Evolutionary conservation across 208 protist genomes (phyloP), one percentile per base, ranked within the genome.

Genomic region (Trypanosomatidae sp.): DNA sequence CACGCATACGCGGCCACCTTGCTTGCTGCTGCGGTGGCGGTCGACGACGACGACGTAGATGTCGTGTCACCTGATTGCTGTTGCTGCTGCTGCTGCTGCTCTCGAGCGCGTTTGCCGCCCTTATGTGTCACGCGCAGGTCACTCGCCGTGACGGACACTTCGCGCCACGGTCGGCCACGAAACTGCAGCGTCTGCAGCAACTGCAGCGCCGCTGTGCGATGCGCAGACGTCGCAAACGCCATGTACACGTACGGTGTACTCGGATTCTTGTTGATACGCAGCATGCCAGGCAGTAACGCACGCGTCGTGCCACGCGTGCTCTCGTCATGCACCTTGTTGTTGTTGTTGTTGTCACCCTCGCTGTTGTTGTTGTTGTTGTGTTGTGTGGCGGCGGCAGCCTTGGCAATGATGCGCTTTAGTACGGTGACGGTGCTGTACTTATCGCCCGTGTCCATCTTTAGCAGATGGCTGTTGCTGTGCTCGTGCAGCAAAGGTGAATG

Each of bases 391-490:
- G 63, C 63, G 3, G 87, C 41, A 4, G 75, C 48, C 33, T 88
- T 89, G 10, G 54, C 53, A 23, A 92, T 89, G 23, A 67, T 45
- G 53, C 84, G 87, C 47, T 81, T 84, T 35, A 94, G 58, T 5
- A 70, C 55, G 1, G 59, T 51, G 4, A 71, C 67, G 18, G 86
- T 94, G 25, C 73, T 79, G 58, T 87, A 92, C 11, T 48, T 65
- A 48, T 94, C 82, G 48, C 79, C 62, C 4, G 79, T 90, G 62
- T 94, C 71, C 3, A 91, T 82, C 57, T 94, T 94, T 10, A 94
- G 59, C 2, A 94, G 61, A 43, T 90, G 78, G 26, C 70, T 67
- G 40, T 94, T 94, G 59, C 70, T 85, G 61, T 91, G 78, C 48
- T 76, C 48, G 15, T 66, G 72, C 35, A 90, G 71, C 32, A 51